Base-by-base conservation (phyloP, 2,329 filamentous ascomycete genomes). In the Venturia aucupariae region DNA sequence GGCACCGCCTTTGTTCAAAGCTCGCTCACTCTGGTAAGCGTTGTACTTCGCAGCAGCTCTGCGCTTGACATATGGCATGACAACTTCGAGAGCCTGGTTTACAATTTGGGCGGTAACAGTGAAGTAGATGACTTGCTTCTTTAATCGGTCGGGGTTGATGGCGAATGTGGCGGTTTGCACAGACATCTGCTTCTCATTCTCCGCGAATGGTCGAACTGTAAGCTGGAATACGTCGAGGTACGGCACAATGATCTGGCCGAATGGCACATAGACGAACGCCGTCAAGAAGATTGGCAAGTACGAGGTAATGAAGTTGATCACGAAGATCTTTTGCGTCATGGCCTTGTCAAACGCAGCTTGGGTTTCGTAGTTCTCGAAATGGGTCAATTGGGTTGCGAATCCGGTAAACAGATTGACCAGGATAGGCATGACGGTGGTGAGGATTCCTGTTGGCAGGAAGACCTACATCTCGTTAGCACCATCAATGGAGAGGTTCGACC, bases 301-400 rank as follows among this genome's bases (percentile, higher is more conserved):
- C 0, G 92, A 96, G 6, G 92, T 96, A 76, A 97, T 93, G 76
- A 97, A 96, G 79, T 97, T 96, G 71, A 97, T 84, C 17, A 97
- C 86, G 71, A 99, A 97, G 41, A 96, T 89, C 79, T 99, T 99
- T 65, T 90, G 87, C 0, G 94, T 90, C 72, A 96, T 84, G 1
- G 92, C 89, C 24, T 89, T 85, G 66, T 96, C 86, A 71, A 96
- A 89, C 17, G 87, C 87, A 68, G 92, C 90, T 65, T 89, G 84
- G 0, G 91, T 97, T 70, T 92, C 89, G 74, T 97, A 96, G 72
- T 99, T 99, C 72, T 99, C 94, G 68, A 86, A 86, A 17, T 91
- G 81, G 0, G 89, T 97, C 48, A 99, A 79, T 39, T 79, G 83
- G 19, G 88, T 87, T 4, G 93, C 94, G 68, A 94, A 84, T 38